These are phyloP conservation scores for Dactylellina leptospora DNA, from an alignment of 2,329 filamentous ascomycete genomes.

Conservation along the genomic window DNA sequence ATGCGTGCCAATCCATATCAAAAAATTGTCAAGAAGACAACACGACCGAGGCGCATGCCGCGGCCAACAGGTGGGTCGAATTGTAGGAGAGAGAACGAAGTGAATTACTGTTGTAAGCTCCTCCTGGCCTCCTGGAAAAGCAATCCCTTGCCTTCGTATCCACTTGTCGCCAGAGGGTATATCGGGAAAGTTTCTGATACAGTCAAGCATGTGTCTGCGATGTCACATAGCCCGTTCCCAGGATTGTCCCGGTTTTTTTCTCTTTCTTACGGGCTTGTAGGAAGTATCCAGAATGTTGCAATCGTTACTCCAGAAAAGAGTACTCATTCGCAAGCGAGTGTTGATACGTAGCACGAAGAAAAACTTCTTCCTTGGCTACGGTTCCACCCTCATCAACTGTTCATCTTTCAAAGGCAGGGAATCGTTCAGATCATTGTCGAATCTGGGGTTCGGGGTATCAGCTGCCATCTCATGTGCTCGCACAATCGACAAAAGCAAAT, in stretches of 20 bases:
- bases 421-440: conserved; percentile 35
- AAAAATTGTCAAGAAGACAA: conserved; percentile 1
- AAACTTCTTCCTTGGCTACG: conserved; percentile 33
- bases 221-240: conserved; percentile 21
- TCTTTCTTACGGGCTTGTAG: too few species aligned
- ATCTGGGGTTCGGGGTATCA: conserved; percentile 49
- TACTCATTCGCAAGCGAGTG: conserved; percentile 2
- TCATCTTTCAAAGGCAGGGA: conserved; percentile 16
- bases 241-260: conserved; percentile 12
- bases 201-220: conserved; percentile 1
- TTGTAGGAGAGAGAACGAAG: conserved; percentile 1
- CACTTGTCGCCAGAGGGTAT: not conserved
- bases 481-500: conserved; percentile 45
- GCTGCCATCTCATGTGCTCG: conserved; percentile 54
- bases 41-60: conserved; percentile 5
- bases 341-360: conserved; percentile 6
- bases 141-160: conserved; percentile 25
- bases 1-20: conserved; percentile 9
- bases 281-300: conserved; percentile 46
- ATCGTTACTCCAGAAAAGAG: conserved; percentile 50
- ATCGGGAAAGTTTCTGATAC: not conserved
- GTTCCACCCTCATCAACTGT: conserved; percentile 42
- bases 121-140: conserved; percentile 1
- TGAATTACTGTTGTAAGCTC: not conserved
- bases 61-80: conserved; percentile 6